Base-by-base conservation (phyloP, 768 basidiomycete species). In the Mycena vitilis region DNA sequence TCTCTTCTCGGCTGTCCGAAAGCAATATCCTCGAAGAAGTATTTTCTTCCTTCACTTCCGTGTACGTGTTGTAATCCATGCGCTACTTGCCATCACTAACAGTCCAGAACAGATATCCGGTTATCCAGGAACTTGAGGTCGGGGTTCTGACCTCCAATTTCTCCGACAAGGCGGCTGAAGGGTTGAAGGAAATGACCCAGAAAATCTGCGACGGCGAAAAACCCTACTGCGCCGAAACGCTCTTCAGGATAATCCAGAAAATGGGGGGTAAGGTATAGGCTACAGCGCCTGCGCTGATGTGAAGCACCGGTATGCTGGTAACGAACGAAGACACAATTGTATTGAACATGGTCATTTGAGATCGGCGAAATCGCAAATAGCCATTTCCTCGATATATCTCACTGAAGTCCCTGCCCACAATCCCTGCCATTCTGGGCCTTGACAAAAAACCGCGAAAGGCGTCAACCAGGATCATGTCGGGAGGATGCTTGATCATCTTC, bases 11-110 rank as follows among this genome's bases (percentile, higher is more conserved):
- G 18, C 58, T 78, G 13, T 65, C 74, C 10, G 71, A 73, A 52
- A 8, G 60, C 9, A 78, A 78, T 45, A 68, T 78, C 51, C 37
- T 77, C 18, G 49, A 66, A 51, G 77, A 78, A 54, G 58, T 78
- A 22, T 73, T 75, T 58, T 77, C 75, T 11, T 60, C 52, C 15
- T 72, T 76, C 60, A 75, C 75, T 12, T 76, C 77, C 10, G 68
- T 67, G 76, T 77, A 36, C 34, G 74, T 54, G 25, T 53, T 36
- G 0, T 8, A 20, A 23, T 8, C 60, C 1, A 11, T 15, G 25
- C 7, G 30, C 16, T 22, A 4, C 20, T 18, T 16, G 5, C 4
- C 4, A 12, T 42, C 1, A 18, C 42, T 7, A 52, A 59, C 20
- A 3, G 4, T 45, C 8, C 15, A 20, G n/a, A 20, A 4, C 36